A percentile compares a stretch with the other conserved stretches of the same genome.
Evolutionary conservation across 2,329 filamentous ascomycete genomes (phyloP).

Genomic region (Talaromyces albobiverticillius): DNA sequence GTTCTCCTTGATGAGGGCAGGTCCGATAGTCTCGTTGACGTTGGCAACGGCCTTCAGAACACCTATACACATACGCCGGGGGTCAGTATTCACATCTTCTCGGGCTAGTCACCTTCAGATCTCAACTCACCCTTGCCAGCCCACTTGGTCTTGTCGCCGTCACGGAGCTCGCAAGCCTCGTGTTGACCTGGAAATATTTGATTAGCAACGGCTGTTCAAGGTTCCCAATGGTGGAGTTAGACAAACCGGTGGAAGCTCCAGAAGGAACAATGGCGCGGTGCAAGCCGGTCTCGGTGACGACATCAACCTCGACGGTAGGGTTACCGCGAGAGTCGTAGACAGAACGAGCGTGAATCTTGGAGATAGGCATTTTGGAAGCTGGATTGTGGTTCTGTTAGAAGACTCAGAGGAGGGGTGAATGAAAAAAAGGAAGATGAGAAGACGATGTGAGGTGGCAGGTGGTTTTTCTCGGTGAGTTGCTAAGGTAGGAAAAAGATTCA

Average conservation of each 20-base stretch:
- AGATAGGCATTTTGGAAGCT: slow-evolving; percentile 72
- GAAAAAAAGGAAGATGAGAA: slow-evolving; percentile 13
- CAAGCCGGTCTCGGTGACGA: slow-evolving; percentile 92
- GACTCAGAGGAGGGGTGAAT: neutral
- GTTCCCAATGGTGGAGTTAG: neutral
- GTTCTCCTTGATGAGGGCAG: slow-evolving; percentile 76
- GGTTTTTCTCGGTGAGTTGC: slow-evolving; percentile 23
- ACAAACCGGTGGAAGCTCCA: slow-evolving; percentile 87
- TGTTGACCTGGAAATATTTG: slow-evolving; percentile 64
- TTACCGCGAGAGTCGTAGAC: slow-evolving; percentile 99
- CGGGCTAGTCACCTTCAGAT: neutral
- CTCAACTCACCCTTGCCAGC: slow-evolving; percentile 68
- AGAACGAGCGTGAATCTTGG: slow-evolving; percentile 86
- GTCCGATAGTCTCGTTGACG: slow-evolving; percentile 77
- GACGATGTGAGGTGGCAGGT: slow-evolving; percentile 3
- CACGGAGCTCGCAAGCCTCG: slow-evolving; percentile 87
- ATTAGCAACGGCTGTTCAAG: slow-evolving; percentile 19
- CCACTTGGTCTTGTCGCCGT: slow-evolving; percentile 85
- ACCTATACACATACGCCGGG: slow-evolving; percentile 28
- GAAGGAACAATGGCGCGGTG: slow-evolving; percentile 98
- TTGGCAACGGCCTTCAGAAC: slow-evolving; percentile 82
- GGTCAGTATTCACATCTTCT: slow-evolving; percentile 59
- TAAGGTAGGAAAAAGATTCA: slow-evolving; percentile 35
- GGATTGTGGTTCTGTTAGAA: slow-evolving; percentile 5
- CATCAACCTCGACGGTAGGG: slow-evolving; percentile 97